These are phyloP conservation scores for Russula lepida DNA, from an alignment of 768 basidiomycete genomes.

Conservation along the genomic window DNA sequence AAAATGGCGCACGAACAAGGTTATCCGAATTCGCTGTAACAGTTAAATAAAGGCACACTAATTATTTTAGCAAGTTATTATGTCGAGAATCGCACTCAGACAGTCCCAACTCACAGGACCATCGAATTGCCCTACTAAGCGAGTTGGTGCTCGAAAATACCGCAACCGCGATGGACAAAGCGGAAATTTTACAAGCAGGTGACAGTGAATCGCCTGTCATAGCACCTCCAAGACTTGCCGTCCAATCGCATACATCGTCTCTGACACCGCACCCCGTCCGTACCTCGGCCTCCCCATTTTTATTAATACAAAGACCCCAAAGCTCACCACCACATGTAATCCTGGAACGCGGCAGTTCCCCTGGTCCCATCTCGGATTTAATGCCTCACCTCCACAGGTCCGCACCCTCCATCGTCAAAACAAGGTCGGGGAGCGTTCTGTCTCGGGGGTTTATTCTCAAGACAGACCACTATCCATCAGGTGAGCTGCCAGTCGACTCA, in stretches of 20 bases:
- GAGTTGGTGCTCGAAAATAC: neutral
- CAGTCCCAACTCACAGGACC: too few relatives aligned
- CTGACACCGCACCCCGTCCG: neutral
- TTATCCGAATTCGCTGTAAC: too few relatives aligned
- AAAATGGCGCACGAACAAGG: too few relatives aligned
- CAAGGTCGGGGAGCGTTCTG: slow-evolving; percentile 73
- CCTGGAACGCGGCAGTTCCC: neutral
- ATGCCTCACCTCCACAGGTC: slow-evolving; percentile 56
- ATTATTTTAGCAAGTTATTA: too few relatives aligned
- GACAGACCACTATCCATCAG: slow-evolving; percentile 83
- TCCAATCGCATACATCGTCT: neutral
- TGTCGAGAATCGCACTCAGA: too few relatives aligned
- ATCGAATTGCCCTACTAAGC: neutral
- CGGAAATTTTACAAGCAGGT: neutral
- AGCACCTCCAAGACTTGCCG: neutral
- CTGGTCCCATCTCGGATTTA: slow-evolving; percentile 42
- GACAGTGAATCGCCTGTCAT: neutral
- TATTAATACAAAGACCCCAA: slow-evolving; percentile 7
- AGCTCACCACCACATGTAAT: slow-evolving; percentile 10
- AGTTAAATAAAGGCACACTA: too few relatives aligned
- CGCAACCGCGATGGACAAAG: neutral
- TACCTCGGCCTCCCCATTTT: neutral
- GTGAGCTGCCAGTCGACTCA: slow-evolving; percentile 22
- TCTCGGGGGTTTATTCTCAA: slow-evolving; percentile 89
- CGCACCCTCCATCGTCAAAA: slow-evolving; percentile 70